Base-by-base conservation (phyloP, 306 rosid genomes). In the Vicia sativa region DNA sequence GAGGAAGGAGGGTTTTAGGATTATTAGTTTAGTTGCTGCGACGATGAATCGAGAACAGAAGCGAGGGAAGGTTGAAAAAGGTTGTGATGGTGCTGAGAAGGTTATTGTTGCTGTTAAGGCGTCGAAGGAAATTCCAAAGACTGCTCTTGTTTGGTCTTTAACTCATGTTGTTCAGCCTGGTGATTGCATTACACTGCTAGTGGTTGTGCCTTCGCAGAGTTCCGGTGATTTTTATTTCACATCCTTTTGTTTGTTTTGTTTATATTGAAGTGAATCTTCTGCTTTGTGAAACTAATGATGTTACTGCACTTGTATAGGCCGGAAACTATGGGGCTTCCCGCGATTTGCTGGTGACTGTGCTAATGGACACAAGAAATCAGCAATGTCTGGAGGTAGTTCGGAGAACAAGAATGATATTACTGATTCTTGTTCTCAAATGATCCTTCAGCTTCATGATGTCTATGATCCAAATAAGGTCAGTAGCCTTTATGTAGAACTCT, bases 141-240 rank as follows among this genome's bases (percentile, higher is more conserved):
- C 84, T 68, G 99, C 99, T 70, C 83, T 95, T 58, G 92, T 95
- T 37, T 95, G 99, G 99, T 92, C 99, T 25, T 77, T 95, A 74
- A 95, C 97, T 75, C 97, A 90, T 85, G 96, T 95, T 78, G 97
- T 95, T 74, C 97, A 95, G 62, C 96, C 96, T 23, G 99, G 99
- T 29, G 97, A 95, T 63, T 95, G 96, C 86, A 95, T 95, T 66
- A 90, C 97, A 59, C 65, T 95, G 61, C 84, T 95, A 21, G 99
- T 95, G 58, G 99, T 95, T 78, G 87, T 88, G 48, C 96, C 97
- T 53, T 78, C 99, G 13, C 91, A 87, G 69, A 81, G 87, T 79
- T 81, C 96, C 39, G 99, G 97, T 95, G 77, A 43, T 53, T 71
- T 65, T 52, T 64, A 58, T 67, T 53, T 35, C 65, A n/a, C 73